Evolutionary conservation across 306 rosid species (phyloP), one percentile per base, ranked within the genome.

Genomic region (Vigna radiata): DNA sequence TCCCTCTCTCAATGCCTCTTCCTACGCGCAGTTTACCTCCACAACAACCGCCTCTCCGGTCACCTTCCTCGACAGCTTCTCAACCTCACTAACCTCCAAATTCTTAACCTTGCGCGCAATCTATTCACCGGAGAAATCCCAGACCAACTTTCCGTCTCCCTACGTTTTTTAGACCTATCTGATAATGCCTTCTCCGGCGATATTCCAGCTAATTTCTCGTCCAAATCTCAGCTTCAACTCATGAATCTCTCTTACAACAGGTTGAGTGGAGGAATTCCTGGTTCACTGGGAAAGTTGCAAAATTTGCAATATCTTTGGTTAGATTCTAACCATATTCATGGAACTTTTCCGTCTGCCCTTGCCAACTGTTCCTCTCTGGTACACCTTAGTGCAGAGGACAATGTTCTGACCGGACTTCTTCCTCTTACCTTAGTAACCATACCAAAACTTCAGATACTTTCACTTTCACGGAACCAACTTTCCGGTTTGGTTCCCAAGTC

Each of bases 301-400:
- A 8, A 27, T 27, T 89, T 93, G 16, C 76, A 88, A 47, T 86
- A 69, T 77, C 81, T 93, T 0, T 89, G 73, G 80, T 62, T 93
- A 1, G 98, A 93, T 81, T 86, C 85, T 4, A 93, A 93, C 74
- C 27, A 4, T 17, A 17, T 93, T 3, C 69, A 68, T 37, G 96
- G 98, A 4, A 89, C 93, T 1, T 77, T 93, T 6, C 98, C 98
- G 39, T 89, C 96, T 9, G 94, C 94, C 1, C 43, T 93, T 1
- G 79, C 87, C 0, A 93, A 93, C 83, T 93, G 94, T 58, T 70
- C 95, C 70, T 81, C 86, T 31, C 84, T 93, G 61, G 77, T 88
- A 2, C 88, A 88, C 59, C 60, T 93, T 0, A 89, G 89, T 77
- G 94, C 86, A 11, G 92, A 77, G 61, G 88, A 79, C 21, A 93